Base-by-base conservation (phyloP, 1,139 yeast genomes). In the Pichia sp. region DNA sequence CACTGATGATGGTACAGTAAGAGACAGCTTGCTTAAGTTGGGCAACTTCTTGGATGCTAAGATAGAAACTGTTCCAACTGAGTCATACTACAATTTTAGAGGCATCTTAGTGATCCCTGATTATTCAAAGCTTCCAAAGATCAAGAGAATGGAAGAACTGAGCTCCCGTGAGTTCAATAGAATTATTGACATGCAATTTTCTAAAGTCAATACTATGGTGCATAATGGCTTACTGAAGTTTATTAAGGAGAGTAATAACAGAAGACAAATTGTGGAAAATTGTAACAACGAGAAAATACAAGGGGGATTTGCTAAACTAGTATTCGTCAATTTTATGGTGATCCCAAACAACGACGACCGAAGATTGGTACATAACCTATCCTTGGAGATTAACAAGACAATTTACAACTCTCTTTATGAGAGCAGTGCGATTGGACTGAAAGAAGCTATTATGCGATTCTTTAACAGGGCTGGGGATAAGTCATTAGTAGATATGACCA, bases 21-120 rank as follows among this genome's bases (percentile, higher is more conserved):
- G 63, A 25, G 43, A 55, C 10, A 68, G 67, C 28, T 47, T 74
- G 22, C 49, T 58, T 18, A 67, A 67, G 40, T 67, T 77, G 46
- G 63, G 66, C 29, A 63, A 62, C 9, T 52, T 70, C 16, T 41
- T 58, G 21, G 56, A 55, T 26, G 40, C 49, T 3, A 58, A 52
- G 17, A 45, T 44, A 14, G 36, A 34, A 7, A 39, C 34, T 21
- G n/a, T 30, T 8, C 14, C 22, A 8, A 29, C 27, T 10, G 46
- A 45, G 14, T 45, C 38, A 17, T 50, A 37, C 16, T 50, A 52
- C 30, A 50, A 52, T 33, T 48, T 57, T 30, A 49, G 48, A 35
- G 56, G 56, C 7, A 53, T 53, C 15, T 29, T 58, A 10, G 39
- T 53, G 9, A 45, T 55, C 9, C 61, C 62, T 1, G 59, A 55